phyloP scores from a whole-genome alignment of 306 rosid genomes.

The Benincasa hispida region DNA sequence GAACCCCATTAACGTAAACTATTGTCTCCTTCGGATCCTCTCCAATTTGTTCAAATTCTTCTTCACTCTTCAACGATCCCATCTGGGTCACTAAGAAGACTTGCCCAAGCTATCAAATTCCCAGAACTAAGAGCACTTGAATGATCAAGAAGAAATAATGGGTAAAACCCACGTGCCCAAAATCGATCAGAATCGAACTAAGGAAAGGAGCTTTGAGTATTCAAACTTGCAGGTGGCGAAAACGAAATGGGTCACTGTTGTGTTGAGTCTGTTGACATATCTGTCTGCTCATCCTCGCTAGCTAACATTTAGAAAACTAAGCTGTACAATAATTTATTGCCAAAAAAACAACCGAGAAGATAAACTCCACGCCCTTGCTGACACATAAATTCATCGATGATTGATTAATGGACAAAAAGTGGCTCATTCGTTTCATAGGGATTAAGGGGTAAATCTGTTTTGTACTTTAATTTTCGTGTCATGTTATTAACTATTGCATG shows the following conservation, averaged over 20 bases:
- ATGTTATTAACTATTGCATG: too few species aligned
- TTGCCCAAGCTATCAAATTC: not conserved
- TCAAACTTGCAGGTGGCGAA: not conserved
- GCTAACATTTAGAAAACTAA: not conserved
- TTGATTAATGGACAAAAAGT: not conserved
- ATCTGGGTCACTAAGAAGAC: conserved; percentile 16
- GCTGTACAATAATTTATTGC: not conserved
- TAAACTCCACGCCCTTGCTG: not conserved
- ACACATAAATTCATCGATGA: not conserved
- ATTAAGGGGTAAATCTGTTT: not conserved
- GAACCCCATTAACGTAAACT: conserved; percentile 57
- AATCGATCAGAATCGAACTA: not conserved
- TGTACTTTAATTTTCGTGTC: not conserved
- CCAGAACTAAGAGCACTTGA: not conserved
- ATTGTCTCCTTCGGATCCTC: conserved; percentile 36
- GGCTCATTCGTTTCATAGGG: not conserved
- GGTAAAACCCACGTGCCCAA: not conserved
- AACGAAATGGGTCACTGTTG: not conserved
- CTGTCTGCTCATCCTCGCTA: not conserved
- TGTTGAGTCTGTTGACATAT: too few species aligned
- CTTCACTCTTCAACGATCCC: conserved; percentile 61
- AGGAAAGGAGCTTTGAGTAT: not conserved
- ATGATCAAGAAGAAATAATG: not conserved
- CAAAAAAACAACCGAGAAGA: not conserved
- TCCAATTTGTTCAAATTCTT: conserved; percentile 15